Conservation (phyloP, 495 filamentous ascomycete species). For the Aspergillus biplanus region DNA sequence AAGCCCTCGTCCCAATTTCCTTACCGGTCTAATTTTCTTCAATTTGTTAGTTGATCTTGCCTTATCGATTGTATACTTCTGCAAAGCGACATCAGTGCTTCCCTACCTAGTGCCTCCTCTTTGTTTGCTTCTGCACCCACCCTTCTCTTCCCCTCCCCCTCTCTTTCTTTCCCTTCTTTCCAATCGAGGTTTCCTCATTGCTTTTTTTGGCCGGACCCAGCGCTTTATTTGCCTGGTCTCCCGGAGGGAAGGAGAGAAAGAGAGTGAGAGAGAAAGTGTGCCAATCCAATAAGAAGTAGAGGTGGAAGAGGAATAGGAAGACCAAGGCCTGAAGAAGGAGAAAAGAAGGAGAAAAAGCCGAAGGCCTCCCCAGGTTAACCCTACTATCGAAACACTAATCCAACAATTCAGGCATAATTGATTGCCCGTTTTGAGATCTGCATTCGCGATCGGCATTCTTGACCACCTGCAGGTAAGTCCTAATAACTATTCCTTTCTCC, state of each 20-base stretch:
- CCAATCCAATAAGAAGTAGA: background rate
- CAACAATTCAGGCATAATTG: slow-evolving; percentile 9
- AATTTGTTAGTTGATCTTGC: slow-evolving; percentile 8
- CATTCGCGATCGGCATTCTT: slow-evolving; percentile 25
- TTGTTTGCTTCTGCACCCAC: background rate
- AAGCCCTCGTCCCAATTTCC: slow-evolving; percentile 8
- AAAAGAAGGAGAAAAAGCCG: background rate
- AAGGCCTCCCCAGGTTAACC: slow-evolving; percentile 3
- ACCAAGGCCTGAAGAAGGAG: slow-evolving; percentile 1
- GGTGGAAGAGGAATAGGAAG: background rate
- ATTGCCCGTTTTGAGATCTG: slow-evolving; percentile 24
- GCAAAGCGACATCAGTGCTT: too few species aligned
- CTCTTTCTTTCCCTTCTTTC: background rate
- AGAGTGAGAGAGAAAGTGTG: background rate
- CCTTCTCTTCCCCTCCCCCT: background rate
- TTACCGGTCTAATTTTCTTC: slow-evolving; percentile 9
- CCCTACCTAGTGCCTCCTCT: background rate
- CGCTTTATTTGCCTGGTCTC: background rate
- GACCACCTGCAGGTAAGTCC: slow-evolving; percentile 26
- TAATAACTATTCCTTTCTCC: slow-evolving; percentile 23
- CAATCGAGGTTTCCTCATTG: background rate
- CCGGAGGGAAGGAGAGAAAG: background rate
- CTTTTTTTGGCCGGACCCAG: background rate
- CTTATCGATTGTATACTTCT: slow-evolving; percentile 4
- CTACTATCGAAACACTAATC: slow-evolving; percentile 20